Evolutionary conservation across 2,329 filamentous ascomycete genomes (phyloP), one percentile per base, ranked within the genome.

Genomic region (Exophiala bonariae): DNA sequence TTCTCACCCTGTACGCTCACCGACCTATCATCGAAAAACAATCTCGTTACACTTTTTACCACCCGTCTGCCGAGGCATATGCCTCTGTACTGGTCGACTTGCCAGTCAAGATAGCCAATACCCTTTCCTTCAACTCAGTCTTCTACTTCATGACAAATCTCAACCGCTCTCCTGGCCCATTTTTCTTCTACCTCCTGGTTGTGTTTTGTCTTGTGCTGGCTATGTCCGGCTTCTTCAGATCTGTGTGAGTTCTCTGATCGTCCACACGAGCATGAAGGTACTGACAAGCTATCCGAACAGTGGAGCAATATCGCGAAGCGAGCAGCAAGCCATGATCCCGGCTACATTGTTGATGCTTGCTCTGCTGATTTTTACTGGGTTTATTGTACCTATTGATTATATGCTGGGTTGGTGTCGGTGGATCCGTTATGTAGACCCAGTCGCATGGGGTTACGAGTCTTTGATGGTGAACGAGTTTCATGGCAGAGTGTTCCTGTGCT

Each of bases 21-120:
- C 85, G 91, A 30, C 86, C 87, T 1, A 95, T 96, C 59, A 88
- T 96, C 50, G 89, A 96, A 64, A 96, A 96, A 65, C 91, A 96
- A 60, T 72, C 78, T 47, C 83, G 86, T 48, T 96, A 95, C 64
- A 89, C 89, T 14, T 76, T 96, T 17, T 95, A 96, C 61, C 90
- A 95, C 61, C 89, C 91, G 0, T 89, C 86, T 10, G 86, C 89
- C 13, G 89, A 96, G 74, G 87, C 89, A 14, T 77, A 89, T 49
- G 82, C 68, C 2, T 69, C 72, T 50, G 70, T 75, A 20, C 56
- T 70, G n/a, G 70, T 73, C 4, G 76, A 80, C 51, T 65, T 77
- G 1, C 76, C 75, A 0, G 72, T 79, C 3, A 73, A 83, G 42
- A 67, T 83, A 9, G 73, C 83, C 50, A 83, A 86, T 56, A 70